Evolutionary conservation across 768 basidiomycete species (phyloP).

Genomic region (Mycena rebaudengoi): DNA sequence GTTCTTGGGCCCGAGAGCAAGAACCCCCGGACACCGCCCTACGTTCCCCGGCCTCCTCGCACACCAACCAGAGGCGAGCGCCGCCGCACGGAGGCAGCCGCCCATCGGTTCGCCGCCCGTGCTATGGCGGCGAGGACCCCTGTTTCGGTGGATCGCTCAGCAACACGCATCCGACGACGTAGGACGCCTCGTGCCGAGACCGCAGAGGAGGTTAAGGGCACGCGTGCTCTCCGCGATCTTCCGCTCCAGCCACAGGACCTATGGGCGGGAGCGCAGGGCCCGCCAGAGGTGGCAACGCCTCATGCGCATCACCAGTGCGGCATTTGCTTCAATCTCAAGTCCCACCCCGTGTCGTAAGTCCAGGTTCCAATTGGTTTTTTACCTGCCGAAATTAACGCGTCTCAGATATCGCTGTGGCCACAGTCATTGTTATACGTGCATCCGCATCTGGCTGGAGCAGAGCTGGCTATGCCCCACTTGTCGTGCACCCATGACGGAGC

Average conservation of each 20-base stretch:
- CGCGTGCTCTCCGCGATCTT: background rate
- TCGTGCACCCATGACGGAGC: background rate
- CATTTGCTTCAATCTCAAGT: background rate
- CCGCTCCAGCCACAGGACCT: background rate
- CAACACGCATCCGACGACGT: no score
- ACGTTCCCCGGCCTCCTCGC: no score
- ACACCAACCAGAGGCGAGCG: no score
- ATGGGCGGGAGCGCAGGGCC: background rate
- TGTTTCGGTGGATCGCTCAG: no score
- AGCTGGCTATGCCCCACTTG: background rate
- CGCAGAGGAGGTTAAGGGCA: no score
- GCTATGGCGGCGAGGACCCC: no score
- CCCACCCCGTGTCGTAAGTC: background rate
- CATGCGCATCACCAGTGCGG: background rate
- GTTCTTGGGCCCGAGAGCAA: no score
- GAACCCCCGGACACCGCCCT: no score
- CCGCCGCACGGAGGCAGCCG: no score
- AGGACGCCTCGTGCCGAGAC: no score
- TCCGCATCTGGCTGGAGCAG: background rate
- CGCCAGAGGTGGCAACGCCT: background rate
- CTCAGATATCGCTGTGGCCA: background rate
- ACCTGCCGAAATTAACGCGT: background rate
- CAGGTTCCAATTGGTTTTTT: background rate
- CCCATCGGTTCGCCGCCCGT: no score
- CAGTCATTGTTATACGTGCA: background rate